Conservation (phyloP, 1,139 yeast genomes). For the Scheffersomyces segobiensis region DNA sequence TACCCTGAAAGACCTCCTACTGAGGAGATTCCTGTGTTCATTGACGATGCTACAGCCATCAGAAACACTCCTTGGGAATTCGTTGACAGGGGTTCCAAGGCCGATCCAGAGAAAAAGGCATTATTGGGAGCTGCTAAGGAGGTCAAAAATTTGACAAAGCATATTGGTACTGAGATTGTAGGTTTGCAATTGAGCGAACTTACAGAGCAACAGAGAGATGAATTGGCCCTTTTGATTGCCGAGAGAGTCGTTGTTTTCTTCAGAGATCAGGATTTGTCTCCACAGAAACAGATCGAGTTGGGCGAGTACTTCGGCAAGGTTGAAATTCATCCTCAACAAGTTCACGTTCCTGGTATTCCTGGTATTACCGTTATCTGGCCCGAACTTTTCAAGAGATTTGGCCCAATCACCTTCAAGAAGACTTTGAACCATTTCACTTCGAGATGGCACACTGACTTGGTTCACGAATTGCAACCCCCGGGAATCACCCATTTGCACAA, state of each 20-base stretch:
- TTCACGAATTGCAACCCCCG: conserved; percentile 39
- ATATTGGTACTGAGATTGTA: conserved; percentile 21
- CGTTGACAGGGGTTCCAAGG: conserved; percentile 17
- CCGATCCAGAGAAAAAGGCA: conserved; percentile 22
- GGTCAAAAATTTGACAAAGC: conserved; percentile 19
- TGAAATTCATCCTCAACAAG: conserved; percentile 49
- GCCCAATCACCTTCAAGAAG: neutral
- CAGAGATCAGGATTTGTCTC: conserved; percentile 48
- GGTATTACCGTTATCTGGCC: conserved; percentile 59
- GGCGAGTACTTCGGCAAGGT: conserved; percentile 49
- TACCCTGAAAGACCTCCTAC: conserved; percentile 41
- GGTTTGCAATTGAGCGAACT: conserved; percentile 22
- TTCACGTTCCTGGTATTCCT: conserved; percentile 33
- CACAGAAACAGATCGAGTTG: conserved; percentile 43
- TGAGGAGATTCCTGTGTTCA: conserved; percentile 13
- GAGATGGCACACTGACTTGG: conserved; percentile 38
- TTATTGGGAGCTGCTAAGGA: conserved; percentile 20
- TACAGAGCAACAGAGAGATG: conserved; percentile 28
- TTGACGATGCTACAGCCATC: conserved; percentile 15
- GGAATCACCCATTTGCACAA: conserved; percentile 40
- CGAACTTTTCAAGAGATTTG: conserved; percentile 18
- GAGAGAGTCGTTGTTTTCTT: conserved; percentile 52
- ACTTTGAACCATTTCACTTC: neutral
- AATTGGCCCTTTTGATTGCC: conserved; percentile 51
- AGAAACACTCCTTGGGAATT: conserved; percentile 16